These are phyloP conservation scores for Malassezia japonica DNA, from an alignment of 1,284 basidiomycete genomes.

Conservation along the genomic window DNA sequence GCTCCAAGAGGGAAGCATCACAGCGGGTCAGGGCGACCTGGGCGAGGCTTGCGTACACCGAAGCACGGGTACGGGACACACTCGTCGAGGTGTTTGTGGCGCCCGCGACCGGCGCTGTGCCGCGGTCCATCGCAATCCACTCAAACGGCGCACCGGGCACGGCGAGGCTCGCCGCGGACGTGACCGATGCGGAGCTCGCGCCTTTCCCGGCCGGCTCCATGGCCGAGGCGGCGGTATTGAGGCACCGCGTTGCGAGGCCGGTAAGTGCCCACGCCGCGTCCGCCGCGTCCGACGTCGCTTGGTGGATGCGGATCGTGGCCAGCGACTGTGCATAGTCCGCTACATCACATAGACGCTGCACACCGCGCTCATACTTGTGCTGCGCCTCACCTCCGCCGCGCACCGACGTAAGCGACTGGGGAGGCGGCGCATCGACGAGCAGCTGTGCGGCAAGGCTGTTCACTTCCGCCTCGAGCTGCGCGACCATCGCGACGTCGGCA, in stretches of 20 bases:
- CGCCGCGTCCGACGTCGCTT: not conserved
- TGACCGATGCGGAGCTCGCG: not conserved
- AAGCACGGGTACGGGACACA: constrained; percentile 9
- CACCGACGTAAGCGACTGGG: constrained; percentile 13
- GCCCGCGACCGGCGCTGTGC: not conserved
- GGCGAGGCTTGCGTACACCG: constrained; percentile 10
- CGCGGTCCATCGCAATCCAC: not conserved
- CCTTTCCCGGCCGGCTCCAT: constrained; percentile 3
- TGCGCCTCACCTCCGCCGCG: constrained; percentile 3
- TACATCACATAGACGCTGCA: constrained; percentile 6
- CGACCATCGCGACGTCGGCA: not conserved
- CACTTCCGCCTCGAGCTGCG: not conserved
- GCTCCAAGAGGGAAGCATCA: not conserved
- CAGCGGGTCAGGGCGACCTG: constrained; percentile 4
- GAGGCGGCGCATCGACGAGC: constrained; percentile 5
- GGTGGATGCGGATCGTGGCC: not conserved
- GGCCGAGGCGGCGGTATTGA: constrained; percentile 6
- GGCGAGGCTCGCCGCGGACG: not conserved
- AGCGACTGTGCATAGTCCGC: constrained; percentile 13
- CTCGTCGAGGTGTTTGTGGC: constrained; percentile 4
- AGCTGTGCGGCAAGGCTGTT: not conserved
- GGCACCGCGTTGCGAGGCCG: constrained; percentile 1
- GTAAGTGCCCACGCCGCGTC: constrained; percentile 5
- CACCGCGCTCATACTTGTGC: not conserved
- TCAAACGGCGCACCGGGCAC: not conserved